A percentile compares a stretch with the other conserved stretches of the same genome.
phyloP scores from a whole-genome alignment of 1,284 basidiomycete genomes.

The Sanghuangporus weigelae region DNA sequence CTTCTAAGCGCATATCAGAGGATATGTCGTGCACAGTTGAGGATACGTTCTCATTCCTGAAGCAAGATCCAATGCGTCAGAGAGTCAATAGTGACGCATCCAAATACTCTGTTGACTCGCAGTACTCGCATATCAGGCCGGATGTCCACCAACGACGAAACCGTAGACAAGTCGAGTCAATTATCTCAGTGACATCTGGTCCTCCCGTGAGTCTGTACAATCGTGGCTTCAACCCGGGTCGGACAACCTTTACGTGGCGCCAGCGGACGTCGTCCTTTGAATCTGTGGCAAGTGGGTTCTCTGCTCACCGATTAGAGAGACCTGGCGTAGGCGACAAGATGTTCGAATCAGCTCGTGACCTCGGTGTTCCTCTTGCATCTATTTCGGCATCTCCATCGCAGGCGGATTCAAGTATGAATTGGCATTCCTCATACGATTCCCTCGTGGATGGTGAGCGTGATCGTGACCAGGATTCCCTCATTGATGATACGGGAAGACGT shows the following conservation, averaged over 20 bases:
- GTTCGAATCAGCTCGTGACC: slow-evolving; percentile 64
- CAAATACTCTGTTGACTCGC: slow-evolving; percentile 59
- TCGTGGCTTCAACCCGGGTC: slow-evolving; percentile 52
- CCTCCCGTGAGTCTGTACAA: slow-evolving; percentile 73
- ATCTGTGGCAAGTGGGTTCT: slow-evolving; percentile 61
- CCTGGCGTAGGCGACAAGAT: slow-evolving; percentile 86
- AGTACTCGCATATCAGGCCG: slow-evolving; percentile 28
- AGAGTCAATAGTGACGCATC: slow-evolving; percentile 74
- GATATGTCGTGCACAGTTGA: slow-evolving; percentile 53
- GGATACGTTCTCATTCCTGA: slow-evolving; percentile 68
- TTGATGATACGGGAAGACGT: slow-evolving; percentile 53
- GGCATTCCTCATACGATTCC: slow-evolving; percentile 51
- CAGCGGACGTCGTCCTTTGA: slow-evolving; percentile 56
- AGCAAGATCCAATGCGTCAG: slow-evolving; percentile 35
- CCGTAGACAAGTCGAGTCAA: slow-evolving; percentile 39
- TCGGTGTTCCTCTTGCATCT: slow-evolving; percentile 51
- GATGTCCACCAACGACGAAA: slow-evolving; percentile 29
- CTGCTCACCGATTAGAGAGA: slow-evolving; percentile 51
- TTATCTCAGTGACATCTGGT: slow-evolving; percentile 44
- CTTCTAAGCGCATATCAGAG: slow-evolving; percentile 51
- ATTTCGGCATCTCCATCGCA: slow-evolving; percentile 66
- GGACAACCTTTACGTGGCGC: slow-evolving; percentile 59
- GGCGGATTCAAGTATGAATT: slow-evolving; percentile 32
- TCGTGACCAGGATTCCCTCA: slow-evolving; percentile 52
- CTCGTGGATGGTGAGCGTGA: slow-evolving; percentile 45